Base-by-base conservation (phyloP, 441 rosid genomes). In the Aleurites moluccanus region DNA sequence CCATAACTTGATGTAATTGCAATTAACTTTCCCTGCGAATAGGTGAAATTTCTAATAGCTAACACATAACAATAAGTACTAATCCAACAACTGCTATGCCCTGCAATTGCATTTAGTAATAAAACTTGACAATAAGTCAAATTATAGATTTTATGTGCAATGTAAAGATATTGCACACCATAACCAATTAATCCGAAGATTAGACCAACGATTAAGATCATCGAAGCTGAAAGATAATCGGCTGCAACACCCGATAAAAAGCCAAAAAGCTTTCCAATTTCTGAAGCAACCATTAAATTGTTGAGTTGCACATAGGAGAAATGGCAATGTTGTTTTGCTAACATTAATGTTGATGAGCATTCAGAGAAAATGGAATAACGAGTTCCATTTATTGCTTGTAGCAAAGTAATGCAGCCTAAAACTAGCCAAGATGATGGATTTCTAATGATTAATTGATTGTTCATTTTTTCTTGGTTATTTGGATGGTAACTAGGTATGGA, bases 81-180 rank as follows among this genome's bases (percentile, higher is more conserved):
- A 62, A 84, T 75, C 85, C 87, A 77, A 11, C 80, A 77, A 35
- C 21, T 42, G 33, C 80, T 72, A 18, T 77, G 65, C 18, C 76
- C 80, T 30, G 80, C 83, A 23, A 82, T 73, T 62, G 55, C 30
- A 61, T 68, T 73, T 15, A 82, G 81, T 16, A 84, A 66, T 8
- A 84, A 64, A 13, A 76, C 69, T 61, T 80, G 83, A 53, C 72
- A 65, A 49, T 77, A 80, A 25, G 80, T 63, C n/a, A 84, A 66
- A 3, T 63, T 50, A 13, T 55, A 25, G 56, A 63, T 16, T n/a
- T 59, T 69, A 23, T 67, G 16, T 25, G 64, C 42, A 15, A 82
- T 70, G 77, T 25, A 56, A 56, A 81, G 77, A 44, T 76, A 79
- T 67, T 80, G 85, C 25, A 76, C 57, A 50, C 85, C 87, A 73